phyloP scores from a whole-genome alignment of 768 basidiomycete species.

The Kwoniella europaea region DNA sequence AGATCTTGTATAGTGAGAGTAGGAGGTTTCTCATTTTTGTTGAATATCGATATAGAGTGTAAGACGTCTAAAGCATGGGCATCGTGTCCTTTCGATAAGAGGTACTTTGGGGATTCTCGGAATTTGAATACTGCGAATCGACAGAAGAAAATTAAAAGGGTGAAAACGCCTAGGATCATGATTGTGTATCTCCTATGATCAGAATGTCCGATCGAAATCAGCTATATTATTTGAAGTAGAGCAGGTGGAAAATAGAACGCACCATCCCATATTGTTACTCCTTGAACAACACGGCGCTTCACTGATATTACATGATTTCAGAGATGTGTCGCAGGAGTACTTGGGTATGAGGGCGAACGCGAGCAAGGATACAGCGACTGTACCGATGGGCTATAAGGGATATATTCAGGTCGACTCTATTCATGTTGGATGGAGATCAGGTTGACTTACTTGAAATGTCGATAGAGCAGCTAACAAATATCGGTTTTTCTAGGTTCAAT shows the following conservation, averaged over 20 bases:
- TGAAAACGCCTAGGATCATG: conserved; percentile 60
- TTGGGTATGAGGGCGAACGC: conserved; percentile 66
- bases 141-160: conserved; percentile 64
- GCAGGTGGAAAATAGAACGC: conserved; percentile 9
- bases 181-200: conserved; percentile 63
- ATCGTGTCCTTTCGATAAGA: conserved; percentile 66
- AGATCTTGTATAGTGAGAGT: conserved; percentile 56
- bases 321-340: conserved; percentile 61
- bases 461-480: conserved; percentile 65
- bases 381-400: conserved; percentile 59
- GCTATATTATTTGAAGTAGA: neutral
- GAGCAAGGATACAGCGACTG: conserved; percentile 63
- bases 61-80: conserved; percentile 63
- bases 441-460: conserved; percentile 45
- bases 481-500: conserved; percentile 35
- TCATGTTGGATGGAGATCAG: neutral
- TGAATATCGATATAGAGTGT: conserved; percentile 57
- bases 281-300: conserved; percentile 61
- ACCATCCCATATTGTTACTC: conserved; percentile 66
- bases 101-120: conserved; percentile 69
- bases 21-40: conserved; percentile 43
- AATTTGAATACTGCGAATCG: conserved; percentile 67
- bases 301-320: conserved; percentile 39
- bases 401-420: neutral
- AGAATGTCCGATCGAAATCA: neutral